These are phyloP conservation scores for Leucoagaricus sp. DNA, from an alignment of 1,284 basidiomycete genomes.

Conservation along the genomic window DNA sequence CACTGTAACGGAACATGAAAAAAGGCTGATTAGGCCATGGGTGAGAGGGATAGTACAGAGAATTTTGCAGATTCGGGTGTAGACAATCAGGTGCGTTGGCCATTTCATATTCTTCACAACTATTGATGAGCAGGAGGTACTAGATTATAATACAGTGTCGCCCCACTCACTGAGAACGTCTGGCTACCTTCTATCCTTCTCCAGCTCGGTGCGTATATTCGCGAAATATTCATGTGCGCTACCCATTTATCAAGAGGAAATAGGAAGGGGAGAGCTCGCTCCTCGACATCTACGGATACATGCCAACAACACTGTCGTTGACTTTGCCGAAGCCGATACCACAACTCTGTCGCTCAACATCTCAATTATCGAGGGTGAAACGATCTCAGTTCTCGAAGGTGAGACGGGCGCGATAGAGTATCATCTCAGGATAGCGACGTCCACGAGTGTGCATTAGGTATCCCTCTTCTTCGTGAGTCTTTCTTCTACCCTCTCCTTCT, in stretches of 20 bases:
- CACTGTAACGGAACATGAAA: conserved; percentile 73
- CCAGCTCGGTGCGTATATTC: conserved; percentile 59
- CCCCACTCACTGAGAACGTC: conserved; percentile 79
- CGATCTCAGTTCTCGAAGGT: conserved; percentile 69
- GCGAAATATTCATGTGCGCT: conserved; percentile 2
- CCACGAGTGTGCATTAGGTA: conserved; percentile 70
- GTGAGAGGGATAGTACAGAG: conserved; percentile 67
- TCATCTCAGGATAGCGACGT: conserved; percentile 72
- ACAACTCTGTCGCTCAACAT: conserved; percentile 71
- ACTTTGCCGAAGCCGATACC: conserved; percentile 71
- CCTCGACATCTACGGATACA: conserved; percentile 71
- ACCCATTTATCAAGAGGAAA: conserved; percentile 15
- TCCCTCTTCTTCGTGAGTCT: conserved; percentile 81
- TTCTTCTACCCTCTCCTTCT: no score
- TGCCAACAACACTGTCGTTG: conserved; percentile 73
- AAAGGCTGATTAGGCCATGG: conserved; percentile 80
- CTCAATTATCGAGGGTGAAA: no score
- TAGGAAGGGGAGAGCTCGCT: conserved; percentile 70
- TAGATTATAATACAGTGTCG: conserved; percentile 78
- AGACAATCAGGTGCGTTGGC: conserved; percentile 68
- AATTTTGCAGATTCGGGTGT: conserved; percentile 73
- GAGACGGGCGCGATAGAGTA: conserved; percentile 72
- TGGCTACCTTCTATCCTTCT: conserved; percentile 70
- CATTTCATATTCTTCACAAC: background rate
- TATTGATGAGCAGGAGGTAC: background rate